A percentile compares a stretch with the other conserved stretches of the same genome.
Conservation (phyloP, 441 rosid genomes). For the Theobroma grandiflorum region DNA sequence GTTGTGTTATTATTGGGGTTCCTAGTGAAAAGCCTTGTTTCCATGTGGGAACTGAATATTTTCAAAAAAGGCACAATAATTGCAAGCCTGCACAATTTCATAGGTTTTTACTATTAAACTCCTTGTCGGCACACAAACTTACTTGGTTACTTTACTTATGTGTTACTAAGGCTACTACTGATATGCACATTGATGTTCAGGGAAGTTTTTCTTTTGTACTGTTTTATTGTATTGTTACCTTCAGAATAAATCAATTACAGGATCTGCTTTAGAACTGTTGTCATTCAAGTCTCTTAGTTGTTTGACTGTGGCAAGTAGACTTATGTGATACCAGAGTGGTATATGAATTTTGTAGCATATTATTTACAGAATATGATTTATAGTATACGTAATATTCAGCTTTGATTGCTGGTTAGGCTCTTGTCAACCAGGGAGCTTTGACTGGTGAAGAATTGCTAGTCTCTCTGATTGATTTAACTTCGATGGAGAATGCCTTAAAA, state of each 20-base stretch:
- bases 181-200: neutral
- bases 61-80: neutral
- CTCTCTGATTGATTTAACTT: neutral
- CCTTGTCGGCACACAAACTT: neutral
- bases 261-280: neutral
- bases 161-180: neutral
- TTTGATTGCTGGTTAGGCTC: neutral
- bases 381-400: neutral
- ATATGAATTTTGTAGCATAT: neutral
- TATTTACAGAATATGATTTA: neutral
- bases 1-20: neutral
- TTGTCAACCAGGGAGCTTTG: neutral
- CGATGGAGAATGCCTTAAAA: neutral
- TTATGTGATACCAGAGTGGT: neutral
- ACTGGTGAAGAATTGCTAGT: neutral
- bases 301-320: slow-evolving; percentile 6
- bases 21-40: neutral
- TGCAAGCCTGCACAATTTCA: neutral
- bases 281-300: neutral
- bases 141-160: neutral
- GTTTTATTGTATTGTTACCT: neutral
- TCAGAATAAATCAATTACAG: neutral
- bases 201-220: neutral
- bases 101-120: neutral
- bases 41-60: neutral